Evolutionary conservation across 2,329 filamentous ascomycete genomes (phyloP), one percentile per base, ranked within the genome.

Genomic region (Pseudovirgaria hyperparasitica): DNA sequence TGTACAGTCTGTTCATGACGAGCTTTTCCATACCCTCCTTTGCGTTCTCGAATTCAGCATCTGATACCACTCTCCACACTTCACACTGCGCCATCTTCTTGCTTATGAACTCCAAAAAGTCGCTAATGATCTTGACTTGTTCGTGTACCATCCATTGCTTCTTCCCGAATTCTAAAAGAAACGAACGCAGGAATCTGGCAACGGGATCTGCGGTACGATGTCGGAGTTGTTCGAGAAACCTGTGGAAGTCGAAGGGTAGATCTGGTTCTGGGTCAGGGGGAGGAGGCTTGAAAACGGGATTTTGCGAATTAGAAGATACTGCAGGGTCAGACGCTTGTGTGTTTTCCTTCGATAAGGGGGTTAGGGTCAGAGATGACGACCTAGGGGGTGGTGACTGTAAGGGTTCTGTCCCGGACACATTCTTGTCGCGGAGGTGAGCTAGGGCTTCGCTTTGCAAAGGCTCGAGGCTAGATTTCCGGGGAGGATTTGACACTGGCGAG

Each of bases 141-240:
- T 98, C 90, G 50, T 98, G 90, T 5, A 94, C 90, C 82, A 93
- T 92, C 90, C 90, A 98, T 55, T 96, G 90, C 41, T 86, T 82
- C 61, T 96, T 98, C 19, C 76, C 82, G 55, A 98, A 98, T 52
- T 98, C 92, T 25, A 74, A 75, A 16, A 98, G 60, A 45, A 98
- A 98, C 0, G 90, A 96, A 38, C 92, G 82, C 23, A 98, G 66
- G 47, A 94, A 98, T 37, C 87, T 80, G 5, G 92, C 92, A 2
- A 98, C 87, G 1, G 92, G 90, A 45, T 98, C 92, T n/a, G 90
- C 92, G 31, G 92, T 93, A 39, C 87, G 82, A 56, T 98, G 90
- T 33, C 90, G 78, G 17, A 98, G 64, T 55, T 98, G 90, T 52
- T 96, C 90, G 24, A 98, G 63, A 48, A 98, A 98, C 10, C 90